These are phyloP conservation scores for Suhomyces kunorum DNA, from an alignment of 1,139 yeast genomes.

Conservation along the genomic window DNA sequence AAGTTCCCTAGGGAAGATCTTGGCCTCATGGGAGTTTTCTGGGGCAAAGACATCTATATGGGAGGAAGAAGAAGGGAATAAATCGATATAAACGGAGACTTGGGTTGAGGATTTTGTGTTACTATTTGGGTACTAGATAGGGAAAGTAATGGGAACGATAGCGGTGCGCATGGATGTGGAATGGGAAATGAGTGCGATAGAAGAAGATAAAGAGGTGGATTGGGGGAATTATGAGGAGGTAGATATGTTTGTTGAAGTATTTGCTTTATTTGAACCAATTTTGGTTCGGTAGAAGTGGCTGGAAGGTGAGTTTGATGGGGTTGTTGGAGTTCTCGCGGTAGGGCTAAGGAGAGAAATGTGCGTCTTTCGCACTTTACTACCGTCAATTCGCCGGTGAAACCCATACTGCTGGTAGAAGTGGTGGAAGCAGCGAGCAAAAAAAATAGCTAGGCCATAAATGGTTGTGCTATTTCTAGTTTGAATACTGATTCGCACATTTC, in stretches of 20 bases:
- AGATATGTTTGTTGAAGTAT: too few species aligned
- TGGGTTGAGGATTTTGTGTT: conserved; percentile 8
- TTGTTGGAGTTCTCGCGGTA: too few species aligned
- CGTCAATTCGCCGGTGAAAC: too few species aligned
- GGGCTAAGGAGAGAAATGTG: too few species aligned
- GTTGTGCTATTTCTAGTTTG: too few species aligned
- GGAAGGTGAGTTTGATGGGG: background rate
- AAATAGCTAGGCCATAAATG: too few species aligned
- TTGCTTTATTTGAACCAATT: too few species aligned
- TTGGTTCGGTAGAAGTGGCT: background rate
- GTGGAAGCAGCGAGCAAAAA: too few species aligned
- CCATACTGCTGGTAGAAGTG: too few species aligned
- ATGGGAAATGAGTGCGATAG: background rate
- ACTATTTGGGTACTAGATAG: conserved; percentile 10
- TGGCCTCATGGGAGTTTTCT: conserved; percentile 17
- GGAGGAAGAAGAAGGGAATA: background rate
- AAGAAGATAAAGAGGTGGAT: background rate
- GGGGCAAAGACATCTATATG: conserved; percentile 15
- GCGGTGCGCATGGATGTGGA: background rate
- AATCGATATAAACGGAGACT: background rate
- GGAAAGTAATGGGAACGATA: conserved; percentile 10
- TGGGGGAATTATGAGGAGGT: too few species aligned
- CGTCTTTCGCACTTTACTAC: too few species aligned
- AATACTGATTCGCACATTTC: too few species aligned
- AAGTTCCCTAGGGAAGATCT: conserved; percentile 18